Base-by-base conservation (phyloP, 2,329 filamentous ascomycete species). In the Paecilomyces sp. region DNA sequence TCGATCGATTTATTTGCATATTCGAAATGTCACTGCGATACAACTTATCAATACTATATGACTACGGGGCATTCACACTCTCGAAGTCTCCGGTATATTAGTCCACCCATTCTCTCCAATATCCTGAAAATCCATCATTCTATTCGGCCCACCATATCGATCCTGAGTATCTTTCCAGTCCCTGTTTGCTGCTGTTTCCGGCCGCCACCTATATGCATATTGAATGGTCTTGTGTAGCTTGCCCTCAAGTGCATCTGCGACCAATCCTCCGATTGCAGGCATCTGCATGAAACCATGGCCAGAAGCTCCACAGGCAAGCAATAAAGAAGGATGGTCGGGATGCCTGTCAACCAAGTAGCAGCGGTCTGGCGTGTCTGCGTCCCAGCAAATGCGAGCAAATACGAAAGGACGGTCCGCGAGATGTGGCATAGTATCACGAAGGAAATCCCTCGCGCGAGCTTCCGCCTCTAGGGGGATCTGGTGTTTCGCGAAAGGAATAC, bases 351-450 rank as follows among this genome's bases (percentile, higher is more conserved):
- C 82, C 18, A 85, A 66, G 58, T 83, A 85, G 22, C 79, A 73
- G 2, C 81, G 76, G 66, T 85, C 80, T 0, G 79, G 76, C 0
- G 82, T 85, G 64, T 85, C 83, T 0, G 82, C 78, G 64, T 82
- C 82, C 82, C 83, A 85, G 69, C 82, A 85, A 33, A 85, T 79
- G 15, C 81, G 73, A 7, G 80, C 80, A 61, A 81, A 83, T 22
- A 70, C 75, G 56, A 84, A 79, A 0, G 76, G 74, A 1, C 82
- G 73, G 1, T 76, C 67, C 0, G 78, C 76, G 3, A 84, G 75
- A 58, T 84, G 79, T 0, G 82, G 82, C 77, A 84, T 81, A 1
- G 78, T 80, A 50, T 82, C 80, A 8, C 66, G 66, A 18, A 85
- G 66, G 57, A 84, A 82, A 7, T 74, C 70, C 9, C 80, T 74